A percentile compares a stretch with the other conserved stretches of the same genome.
Conservation (phyloP, 2,329 filamentous ascomycete genomes). For the Fusarium guadeloupense region DNA sequence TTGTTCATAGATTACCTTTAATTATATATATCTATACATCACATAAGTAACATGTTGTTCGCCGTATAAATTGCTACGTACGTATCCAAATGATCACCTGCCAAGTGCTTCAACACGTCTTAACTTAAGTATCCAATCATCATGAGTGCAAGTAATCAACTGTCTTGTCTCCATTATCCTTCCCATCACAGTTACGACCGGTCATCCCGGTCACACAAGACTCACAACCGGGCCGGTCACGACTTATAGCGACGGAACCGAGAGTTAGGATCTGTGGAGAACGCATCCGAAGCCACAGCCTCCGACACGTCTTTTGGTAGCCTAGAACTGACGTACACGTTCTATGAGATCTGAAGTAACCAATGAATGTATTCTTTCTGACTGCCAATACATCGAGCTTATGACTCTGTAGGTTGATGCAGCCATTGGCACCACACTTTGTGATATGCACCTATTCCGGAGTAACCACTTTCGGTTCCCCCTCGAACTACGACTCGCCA, state of each 20-base stretch:
- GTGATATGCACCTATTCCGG: not conserved
- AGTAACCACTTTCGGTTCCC: constrained; percentile 8
- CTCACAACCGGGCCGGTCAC: constrained; percentile 23
- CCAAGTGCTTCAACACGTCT: no score
- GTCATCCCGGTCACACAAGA: constrained; percentile 9
- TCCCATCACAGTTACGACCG: constrained; percentile 7
- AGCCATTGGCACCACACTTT: not conserved
- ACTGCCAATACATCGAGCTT: not conserved
- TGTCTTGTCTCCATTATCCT: constrained; percentile 17
- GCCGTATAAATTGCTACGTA: no score
- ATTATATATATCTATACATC: no score
- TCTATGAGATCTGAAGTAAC: no score
- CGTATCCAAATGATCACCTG: no score
- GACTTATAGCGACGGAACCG: constrained; percentile 4
- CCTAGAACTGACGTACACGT: no score
- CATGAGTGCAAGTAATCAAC: not conserved
- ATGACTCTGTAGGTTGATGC: not conserved
- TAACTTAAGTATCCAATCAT: no score
- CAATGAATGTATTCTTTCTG: not conserved
- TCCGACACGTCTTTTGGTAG: no score
- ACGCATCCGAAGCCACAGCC: not conserved
- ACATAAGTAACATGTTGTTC: no score
- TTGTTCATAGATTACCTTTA: no score
- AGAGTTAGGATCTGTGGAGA: not conserved
- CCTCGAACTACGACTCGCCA: constrained; percentile 28